phyloP scores from a whole-genome alignment of 2,329 filamentous ascomycete genomes.

The Zalaria sp. region DNA sequence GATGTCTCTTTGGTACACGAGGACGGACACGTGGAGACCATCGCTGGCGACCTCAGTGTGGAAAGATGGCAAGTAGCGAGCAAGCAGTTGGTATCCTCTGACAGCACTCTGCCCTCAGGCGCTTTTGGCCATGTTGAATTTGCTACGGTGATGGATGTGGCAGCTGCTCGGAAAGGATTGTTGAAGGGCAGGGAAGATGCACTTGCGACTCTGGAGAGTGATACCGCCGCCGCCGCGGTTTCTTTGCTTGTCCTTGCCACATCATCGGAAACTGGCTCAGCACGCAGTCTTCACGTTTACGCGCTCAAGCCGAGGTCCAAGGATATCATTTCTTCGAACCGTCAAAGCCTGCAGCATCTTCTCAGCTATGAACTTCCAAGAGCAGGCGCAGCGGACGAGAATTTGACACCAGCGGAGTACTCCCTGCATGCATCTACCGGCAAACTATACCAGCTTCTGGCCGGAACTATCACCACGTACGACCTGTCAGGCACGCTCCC shows the following conservation, averaged over 20 bases:
- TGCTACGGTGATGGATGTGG: constrained; percentile 15
- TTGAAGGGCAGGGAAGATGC: constrained; percentile 31
- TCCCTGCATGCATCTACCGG: constrained; percentile 43
- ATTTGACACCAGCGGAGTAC: constrained; percentile 3
- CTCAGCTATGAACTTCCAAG: constrained; percentile 11
- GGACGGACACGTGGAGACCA: constrained; percentile 15
- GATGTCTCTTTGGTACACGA: constrained; percentile 15
- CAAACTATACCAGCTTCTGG: constrained; percentile 44
- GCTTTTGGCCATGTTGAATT: constrained; percentile 9
- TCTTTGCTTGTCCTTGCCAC: constrained; percentile 20
- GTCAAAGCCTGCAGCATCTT: constrained; percentile 8
- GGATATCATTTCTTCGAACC: constrained; percentile 4
- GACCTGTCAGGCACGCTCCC: constrained; percentile 51
- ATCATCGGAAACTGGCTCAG: constrained; percentile 4
- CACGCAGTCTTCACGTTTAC: constrained; percentile 3
- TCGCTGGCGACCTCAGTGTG: constrained; percentile 13
- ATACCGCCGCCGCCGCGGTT: constrained; percentile 17
- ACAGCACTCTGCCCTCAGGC: not conserved
- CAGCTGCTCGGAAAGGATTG: constrained; percentile 27
- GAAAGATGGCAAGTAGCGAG: constrained; percentile 10
- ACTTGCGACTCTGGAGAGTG: constrained; percentile 21
- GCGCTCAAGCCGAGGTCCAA: constrained; percentile 6
- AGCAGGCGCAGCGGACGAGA: not conserved
- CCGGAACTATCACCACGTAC: constrained; percentile 43
- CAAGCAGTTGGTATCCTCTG: not conserved